Percentiles rank a stretch among this genome's conserved stretches.
Conservation (phyloP, 2,329 filamentous ascomycete genomes). For the Aspergillus sergii region DNA sequence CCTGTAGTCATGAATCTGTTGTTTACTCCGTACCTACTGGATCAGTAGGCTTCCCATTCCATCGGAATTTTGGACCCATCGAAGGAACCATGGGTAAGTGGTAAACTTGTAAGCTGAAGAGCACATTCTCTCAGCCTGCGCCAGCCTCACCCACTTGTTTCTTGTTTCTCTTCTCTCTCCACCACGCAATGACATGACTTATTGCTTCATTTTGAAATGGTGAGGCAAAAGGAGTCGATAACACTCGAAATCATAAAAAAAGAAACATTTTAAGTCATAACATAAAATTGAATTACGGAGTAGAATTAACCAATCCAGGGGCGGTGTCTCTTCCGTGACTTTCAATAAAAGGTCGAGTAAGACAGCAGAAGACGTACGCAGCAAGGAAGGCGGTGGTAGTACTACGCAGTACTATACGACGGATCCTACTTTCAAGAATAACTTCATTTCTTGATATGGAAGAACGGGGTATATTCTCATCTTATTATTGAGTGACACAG, state of each 20-base stretch:
- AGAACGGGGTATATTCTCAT: background rate
- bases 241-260: background rate
- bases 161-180: background rate
- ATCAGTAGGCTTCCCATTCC: background rate
- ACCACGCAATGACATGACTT: background rate
- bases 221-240: background rate
- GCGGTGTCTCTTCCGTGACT: background rate
- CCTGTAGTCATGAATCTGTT: background rate
- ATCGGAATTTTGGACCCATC: constrained; percentile 1
- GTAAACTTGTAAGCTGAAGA: no score
- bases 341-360: background rate
- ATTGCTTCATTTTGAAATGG: background rate
- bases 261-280: background rate
- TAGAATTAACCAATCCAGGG: background rate
- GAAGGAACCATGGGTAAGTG: background rate
- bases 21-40: background rate
- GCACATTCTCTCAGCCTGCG: background rate
- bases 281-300: no score
- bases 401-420: background rate
- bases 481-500: constrained; percentile 1
- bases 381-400: constrained; percentile 1
- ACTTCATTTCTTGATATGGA: background rate
- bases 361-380: background rate
- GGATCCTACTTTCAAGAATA: background rate
- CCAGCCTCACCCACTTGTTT: constrained; percentile 1